Conservation (phyloP, 1,284 basidiomycete species). For the Ustilago tritici region DNA sequence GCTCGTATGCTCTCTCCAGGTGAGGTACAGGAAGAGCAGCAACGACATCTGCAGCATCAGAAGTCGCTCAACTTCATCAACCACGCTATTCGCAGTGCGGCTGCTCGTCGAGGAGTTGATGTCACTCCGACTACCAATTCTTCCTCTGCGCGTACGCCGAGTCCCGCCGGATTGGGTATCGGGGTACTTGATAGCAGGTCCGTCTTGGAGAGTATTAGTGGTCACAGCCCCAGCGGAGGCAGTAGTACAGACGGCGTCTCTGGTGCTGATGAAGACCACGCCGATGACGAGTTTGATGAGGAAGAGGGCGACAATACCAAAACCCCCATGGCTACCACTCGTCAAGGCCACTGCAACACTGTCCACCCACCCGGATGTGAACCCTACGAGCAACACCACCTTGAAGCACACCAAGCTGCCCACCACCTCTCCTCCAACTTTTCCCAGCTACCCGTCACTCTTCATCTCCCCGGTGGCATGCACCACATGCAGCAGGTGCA, state of each 20-base stretch:
- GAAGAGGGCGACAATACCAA: conserved; percentile 29
- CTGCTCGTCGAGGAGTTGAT: conserved; percentile 57
- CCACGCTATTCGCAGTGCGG: conserved; percentile 68
- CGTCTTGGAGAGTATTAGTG: conserved; percentile 9
- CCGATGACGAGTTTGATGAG: conserved; percentile 23
- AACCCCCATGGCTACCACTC: conserved; percentile 27
- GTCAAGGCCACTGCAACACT: background rate
- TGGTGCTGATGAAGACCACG: conserved; percentile 22
- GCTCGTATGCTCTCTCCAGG: conserved; percentile 28
- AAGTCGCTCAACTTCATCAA: conserved; percentile 70
- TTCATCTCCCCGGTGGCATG: conserved; percentile 35
- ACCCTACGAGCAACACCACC: conserved; percentile 40
- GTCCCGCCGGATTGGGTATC: conserved; percentile 63
- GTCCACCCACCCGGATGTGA: conserved; percentile 38
- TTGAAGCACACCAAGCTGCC: conserved; percentile 26
- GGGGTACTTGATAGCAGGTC: conserved; percentile 34
- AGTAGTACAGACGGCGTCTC: conserved; percentile 33
- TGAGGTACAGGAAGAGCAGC: conserved; percentile 27
- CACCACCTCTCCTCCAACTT: conserved; percentile 6
- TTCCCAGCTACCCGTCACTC: conserved; percentile 29
- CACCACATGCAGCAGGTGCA: conserved; percentile 42
- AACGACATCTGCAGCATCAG: conserved; percentile 60
- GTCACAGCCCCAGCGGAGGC: conserved; percentile 25
- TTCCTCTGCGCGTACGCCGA: conserved; percentile 21
- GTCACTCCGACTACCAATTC: conserved; percentile 27